Conservation (phyloP, 495 filamentous ascomycete genomes). For the Trypethelium eluteriae region DNA sequence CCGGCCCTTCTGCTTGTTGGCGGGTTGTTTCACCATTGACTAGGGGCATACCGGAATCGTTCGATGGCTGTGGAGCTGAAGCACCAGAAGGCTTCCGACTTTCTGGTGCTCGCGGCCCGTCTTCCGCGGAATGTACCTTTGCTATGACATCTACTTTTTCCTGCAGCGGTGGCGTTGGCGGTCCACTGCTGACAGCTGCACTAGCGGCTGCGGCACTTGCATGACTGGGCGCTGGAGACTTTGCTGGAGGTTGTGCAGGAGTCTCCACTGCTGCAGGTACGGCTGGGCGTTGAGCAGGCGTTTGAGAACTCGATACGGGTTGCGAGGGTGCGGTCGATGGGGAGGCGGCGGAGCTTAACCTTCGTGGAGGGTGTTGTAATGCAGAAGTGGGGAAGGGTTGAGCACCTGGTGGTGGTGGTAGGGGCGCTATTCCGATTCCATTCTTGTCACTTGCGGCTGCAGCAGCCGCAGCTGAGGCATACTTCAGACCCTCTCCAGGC, state of each 20-base stretch:
- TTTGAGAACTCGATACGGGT: constrained; percentile 37
- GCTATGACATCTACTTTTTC: constrained; percentile 26
- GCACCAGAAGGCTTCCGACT: constrained; percentile 26
- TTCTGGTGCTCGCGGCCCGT: constrained; percentile 25
- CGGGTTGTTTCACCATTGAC: constrained; percentile 47
- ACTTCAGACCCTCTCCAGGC: constrained; percentile 86
- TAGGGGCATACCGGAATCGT: constrained; percentile 30
- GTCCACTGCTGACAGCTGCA: constrained; percentile 31
- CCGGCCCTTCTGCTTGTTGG: constrained; percentile 35
- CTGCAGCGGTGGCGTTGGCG: constrained; percentile 41
- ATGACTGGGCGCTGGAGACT: constrained; percentile 45
- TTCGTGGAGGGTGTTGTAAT: constrained; percentile 17
- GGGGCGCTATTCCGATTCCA: constrained; percentile 79
- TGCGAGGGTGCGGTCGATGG: constrained; percentile 45
- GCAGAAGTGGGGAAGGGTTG: constrained; percentile 33
- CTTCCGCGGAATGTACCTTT: constrained; percentile 17
- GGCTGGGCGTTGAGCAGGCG: constrained; percentile 38
- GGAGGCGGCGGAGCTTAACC: constrained; percentile 36
- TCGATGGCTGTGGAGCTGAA: constrained; percentile 21
- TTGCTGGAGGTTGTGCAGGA: constrained; percentile 36
- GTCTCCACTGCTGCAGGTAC: constrained; percentile 39
- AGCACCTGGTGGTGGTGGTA: constrained; percentile 77
- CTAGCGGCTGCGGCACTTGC: constrained; percentile 33
- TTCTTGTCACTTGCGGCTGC: constrained; percentile 88
- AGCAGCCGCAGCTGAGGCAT: constrained; percentile 91